Percentiles rank a stretch among this genome's conserved stretches.
Evolutionary conservation across 2,329 filamentous ascomycete species (phyloP).

Genomic region (Fonsecaea multimorphosa): DNA sequence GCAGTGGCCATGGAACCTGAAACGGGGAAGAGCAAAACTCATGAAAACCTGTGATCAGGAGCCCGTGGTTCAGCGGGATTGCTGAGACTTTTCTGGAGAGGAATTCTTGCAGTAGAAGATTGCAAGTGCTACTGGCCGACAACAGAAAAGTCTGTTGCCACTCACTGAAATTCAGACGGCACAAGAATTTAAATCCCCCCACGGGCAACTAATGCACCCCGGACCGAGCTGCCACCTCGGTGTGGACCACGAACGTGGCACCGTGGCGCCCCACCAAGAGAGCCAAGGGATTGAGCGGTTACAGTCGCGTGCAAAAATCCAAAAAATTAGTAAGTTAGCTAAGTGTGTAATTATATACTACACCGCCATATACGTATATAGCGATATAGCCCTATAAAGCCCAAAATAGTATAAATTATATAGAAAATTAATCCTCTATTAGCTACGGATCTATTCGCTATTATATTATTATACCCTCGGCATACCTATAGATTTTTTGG

Average conservation of each 20-base stretch:
- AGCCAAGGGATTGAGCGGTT: background rate
- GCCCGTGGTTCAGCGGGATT: background rate
- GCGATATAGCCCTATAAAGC: too few species aligned
- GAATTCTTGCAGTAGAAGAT: background rate
- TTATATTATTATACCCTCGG: too few species aligned
- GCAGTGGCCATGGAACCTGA: background rate
- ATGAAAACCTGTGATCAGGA: background rate
- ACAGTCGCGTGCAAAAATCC: too few species aligned
- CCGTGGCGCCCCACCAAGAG: background rate
- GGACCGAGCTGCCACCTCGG: background rate
- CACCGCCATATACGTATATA: too few species aligned
- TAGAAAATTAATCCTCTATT: too few species aligned
- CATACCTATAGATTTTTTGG: too few species aligned
- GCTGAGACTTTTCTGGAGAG: background rate
- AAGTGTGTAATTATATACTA: too few species aligned
- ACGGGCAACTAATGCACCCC: background rate
- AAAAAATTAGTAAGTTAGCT: too few species aligned
- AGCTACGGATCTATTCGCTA: too few species aligned
- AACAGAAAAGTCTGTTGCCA: background rate
- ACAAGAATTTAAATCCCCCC: background rate
- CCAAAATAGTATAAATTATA: too few species aligned
- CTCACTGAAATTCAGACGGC: background rate
- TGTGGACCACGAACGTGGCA: background rate
- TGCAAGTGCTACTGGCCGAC: background rate
- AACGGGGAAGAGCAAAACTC: background rate